phyloP scores from a whole-genome alignment of 352 stramenopile species.

The Pythium biforme region DNA sequence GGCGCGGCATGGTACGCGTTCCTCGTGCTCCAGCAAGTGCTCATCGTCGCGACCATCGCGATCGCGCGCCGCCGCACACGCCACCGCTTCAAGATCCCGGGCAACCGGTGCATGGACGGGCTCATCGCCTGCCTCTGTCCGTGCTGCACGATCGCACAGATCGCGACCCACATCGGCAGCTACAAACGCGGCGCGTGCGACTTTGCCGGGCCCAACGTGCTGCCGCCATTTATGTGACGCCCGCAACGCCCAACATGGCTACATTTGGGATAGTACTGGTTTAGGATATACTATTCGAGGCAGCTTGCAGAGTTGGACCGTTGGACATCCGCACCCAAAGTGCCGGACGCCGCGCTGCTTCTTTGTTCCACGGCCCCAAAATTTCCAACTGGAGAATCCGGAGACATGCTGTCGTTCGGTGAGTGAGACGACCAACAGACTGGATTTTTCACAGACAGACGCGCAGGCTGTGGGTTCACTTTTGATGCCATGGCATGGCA shows the following conservation, averaged over 20 bases:
- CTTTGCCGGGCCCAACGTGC: conserved; percentile 15
- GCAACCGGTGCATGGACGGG: conserved; percentile 14
- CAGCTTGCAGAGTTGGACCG: too few relatives aligned
- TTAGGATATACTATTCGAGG: background rate
- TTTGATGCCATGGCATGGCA: too few relatives aligned
- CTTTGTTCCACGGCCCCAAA: too few relatives aligned
- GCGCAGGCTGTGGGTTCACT: too few relatives aligned
- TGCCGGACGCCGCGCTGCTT: too few relatives aligned
- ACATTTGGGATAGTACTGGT: background rate
- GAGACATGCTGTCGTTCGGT: too few relatives aligned
- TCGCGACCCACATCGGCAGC: conserved; percentile 35
- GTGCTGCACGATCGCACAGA: conserved; percentile 34
- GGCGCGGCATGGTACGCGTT: conserved; percentile 6
- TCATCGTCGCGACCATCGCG: conserved; percentile 3
- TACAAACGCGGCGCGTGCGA: conserved; percentile 28
- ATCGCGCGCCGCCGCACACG: conserved; percentile 18
- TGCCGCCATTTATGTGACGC: conserved; percentile 28
- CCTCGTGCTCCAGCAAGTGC: conserved; percentile 11
- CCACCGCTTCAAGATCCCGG: conserved; percentile 27
- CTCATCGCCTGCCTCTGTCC: conserved; percentile 22
- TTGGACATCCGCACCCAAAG: too few relatives aligned
- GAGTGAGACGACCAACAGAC: too few relatives aligned
- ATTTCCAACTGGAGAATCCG: too few relatives aligned
- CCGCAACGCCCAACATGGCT: background rate
- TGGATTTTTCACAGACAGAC: too few relatives aligned